Percentiles rank a stretch among this genome's conserved stretches.
These are phyloP conservation scores for Steccherinum ochraceum DNA, from an alignment of 768 basidiomycete genomes.

Conservation along the genomic window DNA sequence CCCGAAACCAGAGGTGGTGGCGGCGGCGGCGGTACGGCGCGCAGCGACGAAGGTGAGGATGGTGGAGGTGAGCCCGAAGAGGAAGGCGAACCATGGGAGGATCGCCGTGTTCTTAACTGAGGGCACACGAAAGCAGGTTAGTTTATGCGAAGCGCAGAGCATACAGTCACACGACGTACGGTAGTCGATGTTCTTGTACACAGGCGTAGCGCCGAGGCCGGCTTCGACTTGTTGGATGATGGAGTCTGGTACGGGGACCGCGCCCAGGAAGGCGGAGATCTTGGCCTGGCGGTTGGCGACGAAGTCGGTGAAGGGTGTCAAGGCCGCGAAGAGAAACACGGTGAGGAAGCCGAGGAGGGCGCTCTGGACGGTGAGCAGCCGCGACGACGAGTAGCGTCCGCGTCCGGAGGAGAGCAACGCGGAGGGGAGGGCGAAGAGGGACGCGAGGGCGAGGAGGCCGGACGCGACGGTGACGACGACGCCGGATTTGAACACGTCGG, in stretches of 20 bases:
- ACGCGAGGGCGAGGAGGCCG: slow-evolving; percentile 16
- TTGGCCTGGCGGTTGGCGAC: slow-evolving; percentile 39
- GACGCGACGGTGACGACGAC: slow-evolving; percentile 29
- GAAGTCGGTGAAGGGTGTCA: slow-evolving; percentile 42
- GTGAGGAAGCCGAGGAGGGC: slow-evolving; percentile 34
- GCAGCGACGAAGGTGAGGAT: slow-evolving; percentile 29
- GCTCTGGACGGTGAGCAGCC: slow-evolving; percentile 30
- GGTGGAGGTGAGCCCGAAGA: slow-evolving; percentile 33
- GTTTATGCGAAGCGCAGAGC: background rate
- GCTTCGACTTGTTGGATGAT: slow-evolving; percentile 31
- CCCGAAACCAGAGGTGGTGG: background rate
- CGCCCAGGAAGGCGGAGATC: slow-evolving; percentile 36
- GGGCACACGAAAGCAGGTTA: background rate
- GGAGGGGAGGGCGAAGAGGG: slow-evolving; percentile 26
- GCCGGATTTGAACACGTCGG: slow-evolving; percentile 19
- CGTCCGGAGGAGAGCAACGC: slow-evolving; percentile 15
- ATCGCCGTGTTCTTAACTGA: slow-evolving; percentile 40
- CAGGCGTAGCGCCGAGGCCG: slow-evolving; percentile 32
- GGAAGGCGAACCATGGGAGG: slow-evolving; percentile 45
- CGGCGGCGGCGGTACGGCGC: slow-evolving; percentile 5
- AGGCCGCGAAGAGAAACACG: slow-evolving; percentile 41
- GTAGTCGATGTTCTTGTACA: slow-evolving; percentile 40
- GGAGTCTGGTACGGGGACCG: slow-evolving; percentile 27
- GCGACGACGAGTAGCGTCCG: slow-evolving; percentile 18
- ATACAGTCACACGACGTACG: too few relatives aligned